Evolutionary conservation across 2,329 filamentous ascomycete species (phyloP).

Genomic region (Curvularia spicifera): DNA sequence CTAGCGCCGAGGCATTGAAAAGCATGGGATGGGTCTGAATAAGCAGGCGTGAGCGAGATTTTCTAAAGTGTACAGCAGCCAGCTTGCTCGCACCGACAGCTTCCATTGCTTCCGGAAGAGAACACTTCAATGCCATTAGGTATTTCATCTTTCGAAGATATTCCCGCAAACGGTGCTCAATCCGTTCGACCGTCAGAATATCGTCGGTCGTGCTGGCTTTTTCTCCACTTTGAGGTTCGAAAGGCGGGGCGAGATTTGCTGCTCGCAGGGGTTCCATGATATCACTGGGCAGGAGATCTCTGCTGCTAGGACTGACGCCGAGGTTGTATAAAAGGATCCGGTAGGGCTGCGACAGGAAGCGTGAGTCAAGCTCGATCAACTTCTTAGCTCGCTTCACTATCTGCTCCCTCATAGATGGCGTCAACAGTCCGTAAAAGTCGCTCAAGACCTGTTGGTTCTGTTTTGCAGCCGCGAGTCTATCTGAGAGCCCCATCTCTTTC

Average conservation of each 20-base stretch:
- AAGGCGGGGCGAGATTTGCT: slow-evolving; percentile 26
- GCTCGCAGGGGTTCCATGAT: slow-evolving; percentile 32
- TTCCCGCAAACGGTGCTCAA: slow-evolving; percentile 25
- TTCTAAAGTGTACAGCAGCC: slow-evolving; percentile 15
- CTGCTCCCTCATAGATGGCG: slow-evolving; percentile 17
- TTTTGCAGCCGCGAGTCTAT: background rate
- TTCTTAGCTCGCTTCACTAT: slow-evolving; percentile 26
- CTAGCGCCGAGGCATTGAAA: slow-evolving; percentile 23
- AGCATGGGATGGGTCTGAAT: slow-evolving; percentile 22
- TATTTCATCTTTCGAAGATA: slow-evolving; percentile 22
- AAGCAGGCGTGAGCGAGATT: slow-evolving; percentile 24
- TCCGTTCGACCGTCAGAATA: slow-evolving; percentile 26
- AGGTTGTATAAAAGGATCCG: slow-evolving; percentile 21
- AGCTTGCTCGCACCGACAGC: slow-evolving; percentile 10
- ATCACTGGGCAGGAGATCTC: slow-evolving; percentile 34
- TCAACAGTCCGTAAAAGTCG: slow-evolving; percentile 35
- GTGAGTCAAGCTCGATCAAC: slow-evolving; percentile 25
- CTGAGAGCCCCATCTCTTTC: slow-evolving; percentile 9
- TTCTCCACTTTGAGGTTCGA: slow-evolving; percentile 10
- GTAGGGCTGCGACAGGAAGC: slow-evolving; percentile 19
- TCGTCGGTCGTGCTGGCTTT: background rate
- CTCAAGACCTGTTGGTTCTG: slow-evolving; percentile 15
- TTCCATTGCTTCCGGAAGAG: slow-evolving; percentile 11
- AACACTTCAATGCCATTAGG: slow-evolving; percentile 3
- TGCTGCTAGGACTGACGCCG: slow-evolving; percentile 23